Conservation (phyloP, 2,329 filamentous ascomycete genomes). For the Fusarium sp. region DNA sequence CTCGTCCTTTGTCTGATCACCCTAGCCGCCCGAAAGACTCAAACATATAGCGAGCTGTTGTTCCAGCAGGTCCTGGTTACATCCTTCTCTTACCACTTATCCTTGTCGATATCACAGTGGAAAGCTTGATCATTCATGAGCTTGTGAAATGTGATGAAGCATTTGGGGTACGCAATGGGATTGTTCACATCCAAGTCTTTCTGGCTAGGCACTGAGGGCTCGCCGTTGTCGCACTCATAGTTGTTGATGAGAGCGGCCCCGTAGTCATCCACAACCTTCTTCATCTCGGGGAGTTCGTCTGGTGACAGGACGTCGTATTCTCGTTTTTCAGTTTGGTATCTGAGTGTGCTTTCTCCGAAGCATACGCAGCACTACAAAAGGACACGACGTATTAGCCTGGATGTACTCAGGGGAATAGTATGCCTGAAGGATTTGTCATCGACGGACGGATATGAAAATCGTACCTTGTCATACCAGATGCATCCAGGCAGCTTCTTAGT, state of each 20-base stretch:
- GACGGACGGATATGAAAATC: not conserved
- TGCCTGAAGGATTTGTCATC: no score
- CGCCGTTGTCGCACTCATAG: constrained; percentile 8
- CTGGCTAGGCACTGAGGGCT: not conserved
- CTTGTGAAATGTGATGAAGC: constrained; percentile 3
- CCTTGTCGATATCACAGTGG: not conserved
- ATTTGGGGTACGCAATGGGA: constrained; percentile 9
- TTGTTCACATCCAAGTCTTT: constrained; percentile 5
- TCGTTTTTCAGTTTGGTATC: not conserved
- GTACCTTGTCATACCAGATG: constrained; percentile 11
- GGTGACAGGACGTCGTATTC: not conserved
- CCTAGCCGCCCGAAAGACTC: no score
- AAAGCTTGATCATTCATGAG: not conserved
- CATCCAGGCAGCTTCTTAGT: constrained; percentile 4
- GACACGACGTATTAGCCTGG: not conserved
- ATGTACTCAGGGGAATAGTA: no score
- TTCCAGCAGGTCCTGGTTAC: no score
- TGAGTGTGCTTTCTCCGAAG: not conserved
- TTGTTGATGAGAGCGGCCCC: constrained; percentile 10
- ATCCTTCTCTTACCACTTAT: not conserved
- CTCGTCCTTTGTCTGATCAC: no score
- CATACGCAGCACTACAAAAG: constrained; percentile 2
- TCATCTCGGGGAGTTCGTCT: not conserved
- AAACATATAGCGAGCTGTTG: not conserved
- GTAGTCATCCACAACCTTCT: constrained; percentile 7